These are phyloP conservation scores for Syzygium oleosum DNA, from an alignment of 345 rosid species.

Conservation along the genomic window DNA sequence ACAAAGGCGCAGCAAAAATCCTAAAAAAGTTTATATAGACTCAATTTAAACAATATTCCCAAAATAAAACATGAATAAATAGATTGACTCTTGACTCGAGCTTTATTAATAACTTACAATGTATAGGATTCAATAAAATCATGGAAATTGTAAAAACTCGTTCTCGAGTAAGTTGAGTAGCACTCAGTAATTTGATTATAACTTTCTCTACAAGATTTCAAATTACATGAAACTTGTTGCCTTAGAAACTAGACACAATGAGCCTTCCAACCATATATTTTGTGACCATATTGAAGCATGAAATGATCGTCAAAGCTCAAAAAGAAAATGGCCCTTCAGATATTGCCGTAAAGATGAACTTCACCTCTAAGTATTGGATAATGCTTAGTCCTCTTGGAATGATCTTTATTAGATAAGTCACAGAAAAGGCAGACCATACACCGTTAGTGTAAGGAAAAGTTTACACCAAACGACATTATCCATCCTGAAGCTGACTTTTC, in stretches of 20 bases:
- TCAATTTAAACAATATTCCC: not conserved
- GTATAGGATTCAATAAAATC: not conserved
- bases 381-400: not conserved
- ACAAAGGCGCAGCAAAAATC: not conserved
- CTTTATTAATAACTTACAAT: not conserved
- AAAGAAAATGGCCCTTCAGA: not conserved
- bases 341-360: not conserved
- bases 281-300: not conserved
- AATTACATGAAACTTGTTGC: not conserved
- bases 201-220: not conserved
- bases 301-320: not conserved
- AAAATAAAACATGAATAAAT: not conserved
- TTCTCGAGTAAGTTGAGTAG: not conserved
- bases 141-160: not conserved
- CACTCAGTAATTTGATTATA: not conserved
- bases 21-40: not conserved
- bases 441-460: too few species aligned
- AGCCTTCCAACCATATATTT: not conserved
- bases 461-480: too few species aligned
- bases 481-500: not conserved
- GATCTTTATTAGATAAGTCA: not conserved
- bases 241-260: not conserved
- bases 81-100: not conserved
- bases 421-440: too few species aligned
- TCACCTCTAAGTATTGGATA: not conserved